phyloP scores from a whole-genome alignment of 2,329 filamentous ascomycete genomes.

The Didymella pinodella region DNA sequence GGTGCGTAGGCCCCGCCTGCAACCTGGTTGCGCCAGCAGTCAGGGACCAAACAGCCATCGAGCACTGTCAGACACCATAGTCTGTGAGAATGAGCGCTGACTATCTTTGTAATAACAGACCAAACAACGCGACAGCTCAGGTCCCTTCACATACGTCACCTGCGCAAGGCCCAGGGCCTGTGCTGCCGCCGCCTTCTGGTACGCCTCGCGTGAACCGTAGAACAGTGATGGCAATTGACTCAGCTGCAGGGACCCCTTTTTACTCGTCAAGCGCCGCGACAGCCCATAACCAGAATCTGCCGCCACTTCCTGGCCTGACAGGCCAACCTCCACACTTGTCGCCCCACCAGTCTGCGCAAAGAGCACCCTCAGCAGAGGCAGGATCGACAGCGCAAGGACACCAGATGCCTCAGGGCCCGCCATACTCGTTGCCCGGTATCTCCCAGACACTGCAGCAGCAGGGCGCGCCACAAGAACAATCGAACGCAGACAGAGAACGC shows the following conservation, averaged over 20 bases:
- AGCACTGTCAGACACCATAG: constrained; percentile 20
- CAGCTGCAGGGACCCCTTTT: constrained; percentile 45
- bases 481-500: constrained; percentile 54
- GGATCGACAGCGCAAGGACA: constrained; percentile 45
- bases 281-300: constrained; percentile 54
- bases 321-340: constrained; percentile 55
- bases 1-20: constrained; percentile 38
- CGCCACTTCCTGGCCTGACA: constrained; percentile 55
- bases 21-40: constrained; percentile 18
- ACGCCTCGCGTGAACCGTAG: constrained; percentile 28
- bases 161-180: constrained; percentile 47
- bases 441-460: constrained; percentile 52
- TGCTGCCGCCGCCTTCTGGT: constrained; percentile 53
- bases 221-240: constrained; percentile 28
- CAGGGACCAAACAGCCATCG: constrained; percentile 29
- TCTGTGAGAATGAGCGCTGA: constrained; percentile 32
- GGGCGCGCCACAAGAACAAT: constrained; percentile 47
- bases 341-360: constrained; percentile 47
- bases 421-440: constrained; percentile 56
- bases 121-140: constrained; percentile 45
- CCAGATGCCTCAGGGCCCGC: constrained; percentile 49
- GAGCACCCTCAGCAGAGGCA: constrained; percentile 48
- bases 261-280: constrained; percentile 51
- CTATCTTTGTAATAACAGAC: constrained; percentile 29
- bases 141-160: constrained; percentile 46